These are phyloP conservation scores for Kingdonia uniflora DNA, from an alignment of 164 flowering plant species.

Conservation along the genomic window DNA sequence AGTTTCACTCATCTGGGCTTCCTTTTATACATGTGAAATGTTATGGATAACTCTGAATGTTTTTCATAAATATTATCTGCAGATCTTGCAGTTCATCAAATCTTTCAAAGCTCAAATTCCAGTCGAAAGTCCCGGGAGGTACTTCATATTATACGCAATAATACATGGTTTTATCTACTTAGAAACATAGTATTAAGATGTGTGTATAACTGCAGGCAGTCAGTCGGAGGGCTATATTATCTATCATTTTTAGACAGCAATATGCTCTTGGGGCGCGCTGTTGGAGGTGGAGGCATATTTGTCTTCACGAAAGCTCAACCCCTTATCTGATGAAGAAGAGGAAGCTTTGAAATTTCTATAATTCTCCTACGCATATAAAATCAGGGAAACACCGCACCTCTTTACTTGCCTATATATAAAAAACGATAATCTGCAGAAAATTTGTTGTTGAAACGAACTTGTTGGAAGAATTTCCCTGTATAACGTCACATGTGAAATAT, in stretches of 20 bases:
- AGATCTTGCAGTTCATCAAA: constrained; percentile 80
- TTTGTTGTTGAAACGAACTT: no score
- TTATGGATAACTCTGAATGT: no score
- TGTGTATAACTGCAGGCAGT: constrained; percentile 31
- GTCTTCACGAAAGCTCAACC: constrained; percentile 77
- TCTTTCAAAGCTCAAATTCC: constrained; percentile 70
- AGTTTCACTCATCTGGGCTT: no score
- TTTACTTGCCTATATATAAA: no score
- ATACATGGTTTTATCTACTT: neutral
- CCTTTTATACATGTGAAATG: no score
- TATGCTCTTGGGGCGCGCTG: constrained; percentile 91
- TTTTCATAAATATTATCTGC: constrained; percentile 6
- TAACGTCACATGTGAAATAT: no score
- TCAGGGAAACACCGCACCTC: no score
- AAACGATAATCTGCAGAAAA: no score
- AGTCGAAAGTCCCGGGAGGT: constrained; percentile 55
- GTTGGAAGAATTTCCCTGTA: no score
- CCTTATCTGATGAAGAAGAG: constrained; percentile 17
- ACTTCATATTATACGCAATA: constrained; percentile 2
- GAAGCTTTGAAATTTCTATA: neutral
- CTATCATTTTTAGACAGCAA: constrained; percentile 70
- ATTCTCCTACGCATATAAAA: no score
- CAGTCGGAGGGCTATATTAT: constrained; percentile 82
- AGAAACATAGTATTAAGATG: neutral
- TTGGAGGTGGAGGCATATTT: constrained; percentile 87